Evolutionary conservation across 2,329 filamentous ascomycete genomes (phyloP), one percentile per base, ranked within the genome.

Genomic region (Xylariaceae sp.): DNA sequence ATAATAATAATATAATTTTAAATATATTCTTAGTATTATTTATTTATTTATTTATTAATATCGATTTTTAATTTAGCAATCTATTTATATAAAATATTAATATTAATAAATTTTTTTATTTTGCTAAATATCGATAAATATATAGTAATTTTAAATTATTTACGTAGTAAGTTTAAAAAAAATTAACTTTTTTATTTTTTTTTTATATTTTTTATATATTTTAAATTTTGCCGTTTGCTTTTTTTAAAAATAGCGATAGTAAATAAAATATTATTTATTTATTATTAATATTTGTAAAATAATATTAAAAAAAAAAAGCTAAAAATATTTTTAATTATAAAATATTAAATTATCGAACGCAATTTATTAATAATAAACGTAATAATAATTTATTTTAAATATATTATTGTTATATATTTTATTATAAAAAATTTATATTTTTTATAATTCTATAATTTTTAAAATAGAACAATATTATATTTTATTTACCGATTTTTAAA

Each of bases 91-190:
- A 10, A 7, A 7, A 7, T 8, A 8, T 20, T 37, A 8, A 8
- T 8, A 37, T 16, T 10, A 37, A 20, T 87, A 59, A 1, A 76
- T 70, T 0, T 75, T 72, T 2, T 87, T 65, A 0, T 77, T 55
- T 2, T 70, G 55, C 33, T 86, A 72, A 32, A 85, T 73, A 0
- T 63, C 63, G 39, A 76, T 85, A n/a, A 65, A 72, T 0, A 29
- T 29, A 29, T 29, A 14, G 8, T 29, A 29, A 8, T 14, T 8
- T 8, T 14, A 14, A 14, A 8, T 14, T 29, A 8, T 29, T 8
- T 29, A 8, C 14, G 14, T 8, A 8, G 14, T 29, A 8, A 8
- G 14, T 8, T 8, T 8, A 8, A 29, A 29, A 14, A 8, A 8
- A 8, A 8, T 8, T 8, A 8, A 29, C 14, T 8, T 8, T 8